Evolutionary conservation across 2,329 filamentous ascomycete species (phyloP).

Genomic region (Microdochium trichocladiopsis): DNA sequence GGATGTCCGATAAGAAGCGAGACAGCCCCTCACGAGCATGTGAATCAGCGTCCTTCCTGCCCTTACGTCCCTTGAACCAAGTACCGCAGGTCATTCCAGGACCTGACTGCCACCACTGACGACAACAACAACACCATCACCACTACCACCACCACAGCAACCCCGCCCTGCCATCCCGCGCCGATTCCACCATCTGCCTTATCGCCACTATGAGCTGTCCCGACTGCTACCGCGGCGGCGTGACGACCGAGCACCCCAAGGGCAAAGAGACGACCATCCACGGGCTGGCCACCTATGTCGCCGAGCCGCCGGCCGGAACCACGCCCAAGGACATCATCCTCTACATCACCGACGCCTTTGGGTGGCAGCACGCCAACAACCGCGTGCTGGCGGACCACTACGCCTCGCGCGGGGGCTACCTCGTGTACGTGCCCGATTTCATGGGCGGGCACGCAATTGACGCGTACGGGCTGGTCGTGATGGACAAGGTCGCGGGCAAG

Average conservation of each 20-base stretch:
- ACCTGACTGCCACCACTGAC: too few species aligned
- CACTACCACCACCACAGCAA: too few species aligned
- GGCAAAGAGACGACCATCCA: slow-evolving; percentile 38
- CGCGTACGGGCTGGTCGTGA: slow-evolving; percentile 9
- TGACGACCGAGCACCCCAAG: slow-evolving; percentile 35
- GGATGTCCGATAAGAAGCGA: too few species aligned
- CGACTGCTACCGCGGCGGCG: slow-evolving; percentile 36
- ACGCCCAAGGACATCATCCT: slow-evolving; percentile 40
- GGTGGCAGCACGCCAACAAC: slow-evolving; percentile 45
- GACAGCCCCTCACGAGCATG: too few species aligned
- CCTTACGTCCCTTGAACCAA: too few species aligned
- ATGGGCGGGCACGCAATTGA: slow-evolving; percentile 29
- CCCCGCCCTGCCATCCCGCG: too few species aligned
- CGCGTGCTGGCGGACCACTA: slow-evolving; percentile 46
- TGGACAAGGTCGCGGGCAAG: slow-evolving; percentile 18
- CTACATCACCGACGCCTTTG: slow-evolving; percentile 48
- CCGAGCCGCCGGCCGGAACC: slow-evolving; percentile 22
- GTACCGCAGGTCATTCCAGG: too few species aligned
- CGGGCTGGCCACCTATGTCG: slow-evolving; percentile 40
- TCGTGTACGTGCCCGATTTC: slow-evolving; percentile 50
- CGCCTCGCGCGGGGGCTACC: slow-evolving; percentile 39
- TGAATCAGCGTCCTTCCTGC: too few species aligned
- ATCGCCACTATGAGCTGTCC: slow-evolving; percentile 12
- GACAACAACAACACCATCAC: too few species aligned
- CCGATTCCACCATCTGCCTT: too few species aligned